A percentile compares a stretch with the other conserved stretches of the same genome.
phyloP scores from a whole-genome alignment of 2,329 filamentous ascomycete genomes.

The Thelonectria olida region DNA sequence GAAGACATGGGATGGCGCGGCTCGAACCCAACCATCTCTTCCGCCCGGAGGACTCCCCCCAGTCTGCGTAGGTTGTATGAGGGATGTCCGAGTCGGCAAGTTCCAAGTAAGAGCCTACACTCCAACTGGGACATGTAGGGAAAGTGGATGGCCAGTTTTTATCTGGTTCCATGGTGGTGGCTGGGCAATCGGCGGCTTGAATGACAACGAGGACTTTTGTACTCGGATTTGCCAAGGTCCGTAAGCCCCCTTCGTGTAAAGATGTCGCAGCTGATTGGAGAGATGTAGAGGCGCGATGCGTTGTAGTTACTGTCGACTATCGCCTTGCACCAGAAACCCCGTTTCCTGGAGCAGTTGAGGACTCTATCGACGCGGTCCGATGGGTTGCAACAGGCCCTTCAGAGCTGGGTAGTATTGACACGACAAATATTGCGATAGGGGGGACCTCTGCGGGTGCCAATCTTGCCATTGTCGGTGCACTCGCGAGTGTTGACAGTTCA shows the following conservation, averaged over 20 bases:
- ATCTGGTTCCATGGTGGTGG: constrained; percentile 53
- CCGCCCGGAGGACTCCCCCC: constrained; percentile 37
- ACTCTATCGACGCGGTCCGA: constrained; percentile 43
- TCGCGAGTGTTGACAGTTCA: constrained; percentile 28
- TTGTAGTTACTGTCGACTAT: constrained; percentile 46
- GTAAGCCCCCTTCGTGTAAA: background rate
- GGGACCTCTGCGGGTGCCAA: constrained; percentile 44
- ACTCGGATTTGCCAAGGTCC: constrained; percentile 43
- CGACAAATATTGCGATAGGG: constrained; percentile 41
- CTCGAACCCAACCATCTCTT: constrained; percentile 34
- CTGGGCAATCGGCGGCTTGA: constrained; percentile 48
- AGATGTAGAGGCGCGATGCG: constrained; percentile 36
- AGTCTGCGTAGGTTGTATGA: constrained; percentile 40
- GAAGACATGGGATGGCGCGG: constrained; percentile 42
- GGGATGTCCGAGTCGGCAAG: constrained; percentile 39
- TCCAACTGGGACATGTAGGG: constrained; percentile 34
- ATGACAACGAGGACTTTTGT: constrained; percentile 46
- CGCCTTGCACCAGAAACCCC: constrained; percentile 48
- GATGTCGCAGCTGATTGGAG: background rate
- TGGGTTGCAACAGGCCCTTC: constrained; percentile 38
- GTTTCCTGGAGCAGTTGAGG: constrained; percentile 47
- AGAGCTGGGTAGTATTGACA: constrained; percentile 37
- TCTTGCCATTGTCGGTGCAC: constrained; percentile 34
- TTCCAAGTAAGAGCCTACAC: constrained; percentile 46
- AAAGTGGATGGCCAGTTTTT: constrained; percentile 47